Evolutionary conservation across 163 green algal genomes (phyloP).

Genomic region (Chloromonas sp.): DNA sequence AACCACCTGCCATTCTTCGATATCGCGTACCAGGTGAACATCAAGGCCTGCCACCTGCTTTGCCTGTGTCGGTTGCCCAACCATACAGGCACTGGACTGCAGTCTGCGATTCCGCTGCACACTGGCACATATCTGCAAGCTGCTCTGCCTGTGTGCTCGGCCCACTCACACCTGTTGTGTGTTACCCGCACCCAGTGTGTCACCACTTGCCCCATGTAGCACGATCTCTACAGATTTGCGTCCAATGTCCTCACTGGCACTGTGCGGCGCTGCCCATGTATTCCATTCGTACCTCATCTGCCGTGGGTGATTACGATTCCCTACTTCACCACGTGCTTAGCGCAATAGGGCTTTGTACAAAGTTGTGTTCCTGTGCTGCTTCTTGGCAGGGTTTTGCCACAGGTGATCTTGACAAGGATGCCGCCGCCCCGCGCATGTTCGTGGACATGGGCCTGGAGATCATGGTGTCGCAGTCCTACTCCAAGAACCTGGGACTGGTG

Average conservation of each 20-base stretch:
- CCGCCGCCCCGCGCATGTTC: constrained; percentile 82
- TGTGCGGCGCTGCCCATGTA: no score
- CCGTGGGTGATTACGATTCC: no score
- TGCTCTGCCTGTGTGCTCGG: background rate
- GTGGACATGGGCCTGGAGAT: constrained; percentile 82
- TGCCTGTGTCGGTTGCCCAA: no score
- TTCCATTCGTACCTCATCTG: no score
- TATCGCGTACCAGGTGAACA: constrained; percentile 85
- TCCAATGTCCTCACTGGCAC: no score
- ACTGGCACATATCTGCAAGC: background rate
- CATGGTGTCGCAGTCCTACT: constrained; percentile 85
- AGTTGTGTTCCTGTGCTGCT: background rate
- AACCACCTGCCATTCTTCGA: constrained; percentile 92
- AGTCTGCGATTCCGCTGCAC: background rate
- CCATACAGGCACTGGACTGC: background rate
- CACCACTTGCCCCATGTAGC: background rate
- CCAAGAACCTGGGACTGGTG: constrained; percentile 91
- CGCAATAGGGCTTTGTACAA: background rate
- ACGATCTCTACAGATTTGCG: background rate
- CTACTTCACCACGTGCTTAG: no score
- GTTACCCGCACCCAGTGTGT: constrained; percentile 1
- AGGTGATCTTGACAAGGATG: constrained; percentile 89
- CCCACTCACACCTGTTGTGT: background rate
- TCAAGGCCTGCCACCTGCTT: background rate
- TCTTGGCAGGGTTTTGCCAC: constrained; percentile 41